Conservation (phyloP, 2,329 filamentous ascomycete genomes). For the Aspergillus neotritici region DNA sequence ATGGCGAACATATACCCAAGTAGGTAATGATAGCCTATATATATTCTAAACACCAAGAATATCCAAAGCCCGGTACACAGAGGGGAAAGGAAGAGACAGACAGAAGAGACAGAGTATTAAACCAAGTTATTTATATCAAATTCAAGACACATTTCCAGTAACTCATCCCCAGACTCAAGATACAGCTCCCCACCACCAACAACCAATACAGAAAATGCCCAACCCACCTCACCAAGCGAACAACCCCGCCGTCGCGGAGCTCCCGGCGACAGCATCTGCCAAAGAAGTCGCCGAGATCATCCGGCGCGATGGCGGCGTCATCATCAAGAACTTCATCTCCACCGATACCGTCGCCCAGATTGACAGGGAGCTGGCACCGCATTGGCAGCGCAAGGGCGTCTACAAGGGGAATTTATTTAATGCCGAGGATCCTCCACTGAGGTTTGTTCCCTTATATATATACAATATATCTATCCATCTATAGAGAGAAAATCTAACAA, state of each 20-base stretch:
- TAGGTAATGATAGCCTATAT: too few relatives aligned
- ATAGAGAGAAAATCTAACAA: too few relatives aligned
- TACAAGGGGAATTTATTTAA: slow-evolving; percentile 1
- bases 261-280: neutral
- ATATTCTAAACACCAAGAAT: too few relatives aligned
- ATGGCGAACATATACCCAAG: too few relatives aligned
- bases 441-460: neutral
- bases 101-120: too few relatives aligned
- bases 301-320: slow-evolving; percentile 1
- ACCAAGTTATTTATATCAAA: too few relatives aligned
- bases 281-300: neutral
- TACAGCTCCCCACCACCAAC: too few relatives aligned
- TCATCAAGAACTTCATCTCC: slow-evolving; percentile 1
- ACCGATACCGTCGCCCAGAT: neutral
- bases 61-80: too few relatives aligned
- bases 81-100: too few relatives aligned
- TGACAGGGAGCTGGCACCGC: neutral
- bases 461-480: too few relatives aligned
- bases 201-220: neutral
- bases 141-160: too few relatives aligned
- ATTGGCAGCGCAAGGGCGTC: neutral
- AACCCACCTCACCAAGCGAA: slow-evolving; percentile 1
- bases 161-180: too few relatives aligned
- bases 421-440: neutral
- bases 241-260: neutral